phyloP scores from a whole-genome alignment of 257 asterid species.

The Solanum gandarillasii region DNA sequence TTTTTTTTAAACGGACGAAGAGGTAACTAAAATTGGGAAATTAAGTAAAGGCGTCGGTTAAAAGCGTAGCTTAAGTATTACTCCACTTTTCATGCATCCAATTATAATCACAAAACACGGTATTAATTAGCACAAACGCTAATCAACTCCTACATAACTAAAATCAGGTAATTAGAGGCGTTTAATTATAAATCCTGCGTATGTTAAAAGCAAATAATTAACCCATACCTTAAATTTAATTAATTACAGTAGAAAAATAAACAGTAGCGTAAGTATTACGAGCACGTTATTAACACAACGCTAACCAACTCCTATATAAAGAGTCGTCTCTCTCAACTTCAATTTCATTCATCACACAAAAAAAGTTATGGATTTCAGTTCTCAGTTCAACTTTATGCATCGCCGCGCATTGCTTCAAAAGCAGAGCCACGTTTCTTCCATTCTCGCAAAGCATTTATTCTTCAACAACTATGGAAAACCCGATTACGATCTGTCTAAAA shows the following conservation, averaged over 20 bases:
- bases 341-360: not conserved
- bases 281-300: not conserved
- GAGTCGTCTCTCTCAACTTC: not conserved
- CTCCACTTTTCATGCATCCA: not conserved
- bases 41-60: too few species aligned
- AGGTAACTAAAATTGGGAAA: too few species aligned
- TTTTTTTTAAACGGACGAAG: too few species aligned
- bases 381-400: not conserved
- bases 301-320: not conserved
- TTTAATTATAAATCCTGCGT: not conserved
- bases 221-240: not conserved
- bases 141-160: not conserved
- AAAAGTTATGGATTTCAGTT: not conserved
- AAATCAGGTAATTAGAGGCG: not conserved
- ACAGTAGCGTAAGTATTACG: not conserved
- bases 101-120: not conserved
- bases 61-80: not conserved
- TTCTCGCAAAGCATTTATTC: conserved; percentile 33
- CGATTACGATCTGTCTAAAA: not conserved
- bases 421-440: conserved; percentile 31
- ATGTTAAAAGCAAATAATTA: not conserved
- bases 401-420: not conserved
- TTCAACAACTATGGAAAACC: conserved; percentile 15
- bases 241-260: not conserved
- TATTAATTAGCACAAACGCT: not conserved